Base-by-base conservation (phyloP, 1,139 yeast genomes). In the Taiozyma sp. region DNA sequence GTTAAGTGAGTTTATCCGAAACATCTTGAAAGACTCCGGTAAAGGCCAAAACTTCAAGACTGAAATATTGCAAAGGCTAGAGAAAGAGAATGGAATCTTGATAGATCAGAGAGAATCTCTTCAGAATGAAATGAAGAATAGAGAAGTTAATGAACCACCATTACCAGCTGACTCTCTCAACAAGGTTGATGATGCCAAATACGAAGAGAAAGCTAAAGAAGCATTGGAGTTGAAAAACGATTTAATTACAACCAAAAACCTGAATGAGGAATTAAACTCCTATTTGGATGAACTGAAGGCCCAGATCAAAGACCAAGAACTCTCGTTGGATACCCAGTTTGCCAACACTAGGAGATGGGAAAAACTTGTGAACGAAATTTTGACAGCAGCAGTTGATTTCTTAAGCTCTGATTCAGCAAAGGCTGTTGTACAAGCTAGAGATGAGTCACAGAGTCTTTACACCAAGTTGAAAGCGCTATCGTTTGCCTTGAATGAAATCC, bases 1-100 rank as follows among this genome's bases (percentile, higher is more conserved):
- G 0, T 52, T 70, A 16, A 62, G 66, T 38, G 73, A 70, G 48
- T 52, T 69, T 13, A 62, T 70, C 5, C 63, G 69, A 50, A 66
- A 67, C 44, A 49, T 67, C 6, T 60, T 67, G 30, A 57, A 57
- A 34, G 54, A 56, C 4, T 56, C 62, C 4, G 61, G 61, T 10
- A 58, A 57, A 30, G 50, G 57, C 16, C 59, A 55, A 16, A 58
- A 52, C 23, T 46, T 66, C 12, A 61, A 60, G 32, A 57, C 57
- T 29, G 68, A 66, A n/a, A 56, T 65, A 30, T 52, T 64, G 53
- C 59, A 57, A 10, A 62, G 57, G 36, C 42, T 66, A 32, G 64
- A 62, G 32, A 55, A 48, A 24, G 61, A 60, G 40, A 59, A 64
- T 46, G 51, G 48, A 14, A 40, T 51, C 2, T 43, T 62, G 4